phyloP scores from a whole-genome alignment of 306 rosid genomes.

The Sophora flavescens region DNA sequence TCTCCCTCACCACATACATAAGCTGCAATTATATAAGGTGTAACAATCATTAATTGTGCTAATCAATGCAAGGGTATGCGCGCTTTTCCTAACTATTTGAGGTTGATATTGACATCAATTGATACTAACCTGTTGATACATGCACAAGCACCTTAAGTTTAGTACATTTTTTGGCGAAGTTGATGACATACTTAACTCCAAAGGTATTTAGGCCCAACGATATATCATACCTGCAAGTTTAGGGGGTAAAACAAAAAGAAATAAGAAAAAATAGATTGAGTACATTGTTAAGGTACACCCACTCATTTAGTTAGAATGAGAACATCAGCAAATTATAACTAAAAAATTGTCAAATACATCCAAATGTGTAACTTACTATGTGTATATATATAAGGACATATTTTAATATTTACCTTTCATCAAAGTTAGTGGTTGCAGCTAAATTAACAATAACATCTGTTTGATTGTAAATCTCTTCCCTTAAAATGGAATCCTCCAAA shows the following conservation, averaged over 20 bases:
- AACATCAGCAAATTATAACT: no score
- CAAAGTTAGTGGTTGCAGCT: slow-evolving; percentile 88
- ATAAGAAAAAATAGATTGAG: background rate
- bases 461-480: slow-evolving; percentile 62
- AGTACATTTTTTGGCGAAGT: slow-evolving; percentile 73
- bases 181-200: slow-evolving; percentile 71
- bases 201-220: slow-evolving; percentile 73
- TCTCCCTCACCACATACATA: slow-evolving; percentile 85
- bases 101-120: background rate
- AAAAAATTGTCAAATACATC: no score
- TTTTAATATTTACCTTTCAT: slow-evolving; percentile 67
- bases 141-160: slow-evolving; percentile 74
- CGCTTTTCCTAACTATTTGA: background rate
- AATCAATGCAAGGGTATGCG: background rate
- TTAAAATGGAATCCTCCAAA: slow-evolving; percentile 59
- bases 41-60: background rate
- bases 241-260: background rate
- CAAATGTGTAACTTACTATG: no score
- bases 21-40: slow-evolving; percentile 54
- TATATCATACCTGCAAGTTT: slow-evolving; percentile 70
- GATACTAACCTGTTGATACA: slow-evolving; percentile 81
- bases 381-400: no score
- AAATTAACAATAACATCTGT: slow-evolving; percentile 73
- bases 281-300: no score
- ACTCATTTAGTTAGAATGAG: no score